phyloP scores from a whole-genome alignment of 176 grass and related monocot genomes.

The Melocanna baccifera region DNA sequence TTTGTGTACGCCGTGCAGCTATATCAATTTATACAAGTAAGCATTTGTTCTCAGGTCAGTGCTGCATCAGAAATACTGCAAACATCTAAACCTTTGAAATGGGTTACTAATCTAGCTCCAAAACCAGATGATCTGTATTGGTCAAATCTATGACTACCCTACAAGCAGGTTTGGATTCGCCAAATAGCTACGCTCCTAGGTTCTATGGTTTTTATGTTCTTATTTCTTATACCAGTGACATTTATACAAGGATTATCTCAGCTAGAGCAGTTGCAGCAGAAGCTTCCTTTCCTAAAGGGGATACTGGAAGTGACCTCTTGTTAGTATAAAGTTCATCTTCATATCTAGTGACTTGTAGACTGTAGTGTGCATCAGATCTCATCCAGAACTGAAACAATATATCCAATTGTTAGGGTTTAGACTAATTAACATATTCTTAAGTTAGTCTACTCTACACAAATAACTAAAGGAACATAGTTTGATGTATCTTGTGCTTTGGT shows the following conservation, averaged over 20 bases:
- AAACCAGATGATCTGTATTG: no score
- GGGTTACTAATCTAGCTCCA: no score
- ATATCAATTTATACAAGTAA: no score
- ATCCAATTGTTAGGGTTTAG: neutral
- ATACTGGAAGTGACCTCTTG: constrained; percentile 17
- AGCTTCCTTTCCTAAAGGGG: constrained; percentile 67
- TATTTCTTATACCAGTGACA: constrained; percentile 83
- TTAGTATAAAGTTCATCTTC: neutral
- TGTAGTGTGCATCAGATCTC: neutral
- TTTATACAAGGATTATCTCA: constrained; percentile 92
- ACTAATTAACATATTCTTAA: neutral
- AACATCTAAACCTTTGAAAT: no score
- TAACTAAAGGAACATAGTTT: neutral
- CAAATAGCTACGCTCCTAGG: constrained; percentile 66
- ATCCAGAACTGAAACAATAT: neutral
- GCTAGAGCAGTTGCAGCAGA: constrained; percentile 73
- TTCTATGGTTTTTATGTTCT: constrained; percentile 72
- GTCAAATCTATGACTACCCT: no score
- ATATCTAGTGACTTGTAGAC: neutral
- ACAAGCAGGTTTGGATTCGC: no score
- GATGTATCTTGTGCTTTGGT: constrained; percentile 15
- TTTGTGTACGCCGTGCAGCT: no score
- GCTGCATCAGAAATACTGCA: no score
- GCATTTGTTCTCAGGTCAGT: no score
- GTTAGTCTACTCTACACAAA: neutral